These are phyloP conservation scores for Paxillus rubicundulus DNA, from an alignment of 768 basidiomycete species.

Conservation along the genomic window DNA sequence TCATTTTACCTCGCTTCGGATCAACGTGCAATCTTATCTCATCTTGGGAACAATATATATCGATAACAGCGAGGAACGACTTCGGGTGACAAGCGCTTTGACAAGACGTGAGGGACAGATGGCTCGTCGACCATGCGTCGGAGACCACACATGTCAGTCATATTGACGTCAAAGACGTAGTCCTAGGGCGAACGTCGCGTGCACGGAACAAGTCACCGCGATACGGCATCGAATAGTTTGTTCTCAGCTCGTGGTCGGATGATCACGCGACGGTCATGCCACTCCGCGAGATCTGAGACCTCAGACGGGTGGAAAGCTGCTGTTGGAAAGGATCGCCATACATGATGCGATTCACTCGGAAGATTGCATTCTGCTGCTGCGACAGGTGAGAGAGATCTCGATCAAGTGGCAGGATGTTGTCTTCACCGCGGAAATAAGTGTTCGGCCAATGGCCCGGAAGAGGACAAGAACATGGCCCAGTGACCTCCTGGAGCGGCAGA, in stretches of 20 bases:
- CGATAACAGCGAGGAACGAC: background rate
- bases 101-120: background rate
- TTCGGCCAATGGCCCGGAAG: background rate
- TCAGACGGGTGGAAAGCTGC: background rate
- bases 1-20: constrained; percentile 26
- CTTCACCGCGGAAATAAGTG: constrained; percentile 4
- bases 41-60: constrained; percentile 9
- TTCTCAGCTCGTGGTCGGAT: background rate
- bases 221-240: background rate
- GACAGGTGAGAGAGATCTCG: background rate
- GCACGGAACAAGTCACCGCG: background rate
- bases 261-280: background rate
- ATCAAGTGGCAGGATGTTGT: background rate
- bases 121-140: background rate
- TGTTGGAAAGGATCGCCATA: background rate
- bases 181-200: no score
- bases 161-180: no score
- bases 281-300: background rate
- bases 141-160: background rate
- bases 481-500: no score
- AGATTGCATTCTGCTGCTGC: background rate
- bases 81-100: background rate
- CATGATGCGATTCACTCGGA: background rate
- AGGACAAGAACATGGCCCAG: background rate
- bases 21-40: constrained; percentile 29